Evolutionary conservation across 805 yeast species (phyloP).

Genomic region (Hanseniaspora clermontiae): DNA sequence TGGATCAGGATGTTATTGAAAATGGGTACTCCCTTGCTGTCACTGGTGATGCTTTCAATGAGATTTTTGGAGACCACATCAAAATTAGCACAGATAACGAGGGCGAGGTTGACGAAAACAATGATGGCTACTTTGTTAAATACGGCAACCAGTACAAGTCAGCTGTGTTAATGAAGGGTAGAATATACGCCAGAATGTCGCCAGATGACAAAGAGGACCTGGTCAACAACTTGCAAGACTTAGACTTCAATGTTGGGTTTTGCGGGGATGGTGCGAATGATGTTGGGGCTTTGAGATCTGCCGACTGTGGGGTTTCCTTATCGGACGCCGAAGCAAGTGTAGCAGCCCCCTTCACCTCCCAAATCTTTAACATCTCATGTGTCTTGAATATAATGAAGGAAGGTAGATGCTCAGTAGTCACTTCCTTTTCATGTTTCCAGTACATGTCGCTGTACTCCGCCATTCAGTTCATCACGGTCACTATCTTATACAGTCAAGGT

Average conservation of each 20-base stretch:
- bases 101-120: conserved; percentile 21
- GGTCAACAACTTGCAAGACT: conserved; percentile 67
- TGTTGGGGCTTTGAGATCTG: conserved; percentile 95
- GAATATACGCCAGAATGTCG: conserved; percentile 91
- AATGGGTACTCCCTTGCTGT: conserved; percentile 60
- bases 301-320: conserved; percentile 90
- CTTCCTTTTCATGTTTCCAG: conserved; percentile 93
- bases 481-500: conserved; percentile 75
- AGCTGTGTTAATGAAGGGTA: conserved; percentile 54
- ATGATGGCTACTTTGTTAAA: conserved; percentile 2
- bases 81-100: conserved; percentile 15
- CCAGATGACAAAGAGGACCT: conserved; percentile 97
- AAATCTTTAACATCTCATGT: conserved; percentile 82
- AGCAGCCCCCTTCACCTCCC: conserved; percentile 95
- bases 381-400: conserved; percentile 82
- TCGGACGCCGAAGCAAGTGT: conserved; percentile 98
- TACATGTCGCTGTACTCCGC: conserved; percentile 96
- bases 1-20: conserved; percentile 15
- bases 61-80: conserved; percentile 39
- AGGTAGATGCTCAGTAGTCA: conserved; percentile 88
- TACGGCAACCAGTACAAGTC: conserved; percentile 34
- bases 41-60: conserved; percentile 85
- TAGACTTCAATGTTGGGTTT: conserved; percentile 89
- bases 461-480: conserved; percentile 81
- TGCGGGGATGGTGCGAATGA: conserved; percentile 99